Base-by-base conservation (phyloP, 78 protist species). In the Creolimax fragrantissima region DNA sequence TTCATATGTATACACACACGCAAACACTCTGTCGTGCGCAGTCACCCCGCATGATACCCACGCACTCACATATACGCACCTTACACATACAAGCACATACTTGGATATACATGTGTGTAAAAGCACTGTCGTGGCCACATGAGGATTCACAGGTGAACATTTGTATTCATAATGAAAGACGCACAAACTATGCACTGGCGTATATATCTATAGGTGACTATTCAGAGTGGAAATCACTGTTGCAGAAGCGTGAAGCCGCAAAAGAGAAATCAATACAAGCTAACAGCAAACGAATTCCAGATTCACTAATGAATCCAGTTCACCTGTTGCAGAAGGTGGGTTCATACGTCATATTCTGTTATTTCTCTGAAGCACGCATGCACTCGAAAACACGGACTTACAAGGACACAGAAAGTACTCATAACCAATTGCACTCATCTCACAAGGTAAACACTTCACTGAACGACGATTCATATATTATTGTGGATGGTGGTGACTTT, bases 401-500 rank as follows among this genome's bases (percentile, higher is more conserved):
- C n/a, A n/a, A n/a, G n/a, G n/a, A n/a, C n/a, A n/a, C n/a, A n/a
- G n/a, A n/a, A n/a, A n/a, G n/a, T n/a, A n/a, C n/a, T n/a, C n/a
- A n/a, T n/a, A n/a, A n/a, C n/a, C n/a, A n/a, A n/a, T n/a, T n/a
- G n/a, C n/a, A n/a, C n/a, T n/a, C n/a, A n/a, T 0, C 86, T 83
- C 5, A 5, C 6, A 6, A 83, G 86, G 89, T 94, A 47, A 94
- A 93, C 39, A 85, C 81, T 36, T 37, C 7, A 35, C 35, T 94
- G 41, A 86, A 86, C 3, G 86, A 84, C 41, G 58, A 93, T 44
- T 32, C 94, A 2, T 74, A 93, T 2, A 41, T 96, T 88, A 93
- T 96, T 5, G 97, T 93, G 2, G 97, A 96, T 74, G 97, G 97
- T 3, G 97, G 97, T 45, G 97, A 96, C 89, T 96, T 94, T 88